A percentile compares a stretch with the other conserved stretches of the same genome.
Conservation (phyloP, 306 rosid species). For the Dryas octopetala region DNA sequence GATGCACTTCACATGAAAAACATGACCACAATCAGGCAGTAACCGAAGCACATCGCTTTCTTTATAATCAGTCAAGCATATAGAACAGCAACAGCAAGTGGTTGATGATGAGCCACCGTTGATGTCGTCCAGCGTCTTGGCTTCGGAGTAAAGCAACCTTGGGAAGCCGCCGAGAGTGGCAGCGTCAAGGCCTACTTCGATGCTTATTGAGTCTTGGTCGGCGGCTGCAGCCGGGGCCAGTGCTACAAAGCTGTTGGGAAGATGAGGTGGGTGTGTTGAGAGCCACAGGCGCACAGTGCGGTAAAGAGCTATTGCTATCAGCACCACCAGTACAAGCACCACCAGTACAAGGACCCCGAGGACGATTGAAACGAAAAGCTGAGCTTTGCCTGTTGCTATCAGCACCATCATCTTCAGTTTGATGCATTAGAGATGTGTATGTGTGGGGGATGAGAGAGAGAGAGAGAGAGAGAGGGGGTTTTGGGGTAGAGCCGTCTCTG, state of each 20-base stretch:
- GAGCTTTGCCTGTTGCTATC: background rate
- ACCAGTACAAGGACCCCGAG: background rate
- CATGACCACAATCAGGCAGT: constrained; percentile 35
- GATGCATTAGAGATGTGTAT: too few relatives aligned
- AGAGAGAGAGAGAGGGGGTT: too few relatives aligned
- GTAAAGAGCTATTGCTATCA: background rate
- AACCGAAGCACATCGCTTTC: constrained; percentile 20
- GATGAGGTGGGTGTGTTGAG: too few relatives aligned
- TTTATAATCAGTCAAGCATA: constrained; percentile 28
- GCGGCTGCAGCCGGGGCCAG: too few relatives aligned
- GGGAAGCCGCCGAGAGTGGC: constrained; percentile 14
- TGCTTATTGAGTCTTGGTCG: background rate
- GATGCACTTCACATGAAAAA: constrained; percentile 24
- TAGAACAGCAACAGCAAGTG: background rate
- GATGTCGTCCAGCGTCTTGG: constrained; percentile 12
- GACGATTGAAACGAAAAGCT: background rate
- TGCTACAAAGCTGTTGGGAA: too few relatives aligned
- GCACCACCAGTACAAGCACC: background rate
- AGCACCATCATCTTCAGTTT: too few relatives aligned
- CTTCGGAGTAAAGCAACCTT: constrained; percentile 11
- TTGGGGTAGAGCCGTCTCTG: too few relatives aligned
- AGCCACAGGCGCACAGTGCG: background rate
- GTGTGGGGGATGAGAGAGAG: too few relatives aligned
- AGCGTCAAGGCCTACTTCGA: constrained; percentile 5
- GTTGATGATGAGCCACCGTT: background rate